Evolutionary conservation across 1,284 basidiomycete species (phyloP).

Genomic region (Moesziomyces sp.): DNA sequence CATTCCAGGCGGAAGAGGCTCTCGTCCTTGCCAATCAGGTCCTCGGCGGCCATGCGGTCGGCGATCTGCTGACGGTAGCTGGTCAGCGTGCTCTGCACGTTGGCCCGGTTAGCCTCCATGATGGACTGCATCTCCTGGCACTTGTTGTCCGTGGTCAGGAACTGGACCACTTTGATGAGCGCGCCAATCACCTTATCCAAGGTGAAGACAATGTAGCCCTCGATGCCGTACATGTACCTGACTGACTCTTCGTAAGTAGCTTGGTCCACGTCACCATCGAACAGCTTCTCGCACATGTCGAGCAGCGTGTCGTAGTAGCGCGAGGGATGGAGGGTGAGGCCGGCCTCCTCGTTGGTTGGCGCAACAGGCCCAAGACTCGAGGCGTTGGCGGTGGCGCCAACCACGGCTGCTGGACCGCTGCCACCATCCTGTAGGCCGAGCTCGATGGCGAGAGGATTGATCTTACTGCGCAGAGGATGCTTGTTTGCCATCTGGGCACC

Average conservation of each 20-base stretch:
- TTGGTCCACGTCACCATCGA: conserved; percentile 91
- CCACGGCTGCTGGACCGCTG: conserved; percentile 68
- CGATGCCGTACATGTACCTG: conserved; percentile 94
- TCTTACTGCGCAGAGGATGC: conserved; percentile 66
- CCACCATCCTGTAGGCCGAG: conserved; percentile 75
- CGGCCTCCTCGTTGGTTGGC: conserved; percentile 58
- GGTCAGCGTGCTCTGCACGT: conserved; percentile 47
- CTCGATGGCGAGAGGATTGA: conserved; percentile 73
- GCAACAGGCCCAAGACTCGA: conserved; percentile 41
- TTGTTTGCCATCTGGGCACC: conserved; percentile 70
- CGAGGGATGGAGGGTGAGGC: conserved; percentile 68
- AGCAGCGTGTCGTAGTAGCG: conserved; percentile 85
- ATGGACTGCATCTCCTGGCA: conserved; percentile 85
- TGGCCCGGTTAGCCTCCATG: conserved; percentile 72
- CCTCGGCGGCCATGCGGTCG: conserved; percentile 83
- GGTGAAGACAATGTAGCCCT: conserved; percentile 91
- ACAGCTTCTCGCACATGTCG: conserved; percentile 91
- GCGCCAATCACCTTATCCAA: conserved; percentile 87
- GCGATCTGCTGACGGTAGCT: conserved; percentile 87
- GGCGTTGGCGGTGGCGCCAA: conserved; percentile 46
- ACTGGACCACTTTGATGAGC: conserved; percentile 72
- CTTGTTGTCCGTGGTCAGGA: conserved; percentile 80
- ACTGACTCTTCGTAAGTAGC: conserved; percentile 91
- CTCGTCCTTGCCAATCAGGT: conserved; percentile 85
- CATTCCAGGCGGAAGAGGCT: conserved; percentile 92